Evolutionary conservation across 2,329 filamentous ascomycete species (phyloP).

Genomic region (Fusarium siculi): DNA sequence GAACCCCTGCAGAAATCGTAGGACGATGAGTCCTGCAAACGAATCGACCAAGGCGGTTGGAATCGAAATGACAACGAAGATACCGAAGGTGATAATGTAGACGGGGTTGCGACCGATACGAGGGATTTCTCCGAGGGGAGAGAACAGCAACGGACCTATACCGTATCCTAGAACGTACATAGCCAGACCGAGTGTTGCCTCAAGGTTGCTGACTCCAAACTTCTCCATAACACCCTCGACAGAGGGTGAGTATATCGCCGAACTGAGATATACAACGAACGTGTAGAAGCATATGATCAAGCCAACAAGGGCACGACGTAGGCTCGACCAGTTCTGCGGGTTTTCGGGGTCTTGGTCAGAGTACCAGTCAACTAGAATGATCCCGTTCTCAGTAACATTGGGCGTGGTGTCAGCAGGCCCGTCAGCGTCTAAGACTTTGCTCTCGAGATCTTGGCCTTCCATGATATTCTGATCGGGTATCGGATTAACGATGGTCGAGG

Average conservation of each 20-base stretch:
- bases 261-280: slow-evolving; percentile 65
- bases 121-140: slow-evolving; percentile 74
- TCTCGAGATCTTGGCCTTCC: slow-evolving; percentile 44
- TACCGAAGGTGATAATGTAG: slow-evolving; percentile 73
- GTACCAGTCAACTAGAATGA: slow-evolving; percentile 65
- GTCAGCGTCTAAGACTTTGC: slow-evolving; percentile 48
- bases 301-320: slow-evolving; percentile 54
- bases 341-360: slow-evolving; percentile 64
- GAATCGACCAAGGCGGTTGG: slow-evolving; percentile 71
- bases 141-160: slow-evolving; percentile 71
- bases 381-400: slow-evolving; percentile 58
- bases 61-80: slow-evolving; percentile 74
- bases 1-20: slow-evolving; percentile 73
- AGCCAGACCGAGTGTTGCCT: slow-evolving; percentile 66
- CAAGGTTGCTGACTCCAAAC: slow-evolving; percentile 62
- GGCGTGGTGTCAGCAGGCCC: slow-evolving; percentile 58
- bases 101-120: slow-evolving; percentile 73
- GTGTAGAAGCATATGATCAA: slow-evolving; percentile 65
- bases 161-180: slow-evolving; percentile 73
- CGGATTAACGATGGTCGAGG: not conserved
- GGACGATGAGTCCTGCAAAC: slow-evolving; percentile 70
- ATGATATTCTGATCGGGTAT: not conserved
- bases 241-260: slow-evolving; percentile 59
- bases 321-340: slow-evolving; percentile 63
- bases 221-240: slow-evolving; percentile 58